Percentiles rank a stretch among this genome's conserved stretches.
Evolutionary conservation across 371 early-diverging fungal genomes (phyloP).

Genomic region (Mortierella sp.): DNA sequence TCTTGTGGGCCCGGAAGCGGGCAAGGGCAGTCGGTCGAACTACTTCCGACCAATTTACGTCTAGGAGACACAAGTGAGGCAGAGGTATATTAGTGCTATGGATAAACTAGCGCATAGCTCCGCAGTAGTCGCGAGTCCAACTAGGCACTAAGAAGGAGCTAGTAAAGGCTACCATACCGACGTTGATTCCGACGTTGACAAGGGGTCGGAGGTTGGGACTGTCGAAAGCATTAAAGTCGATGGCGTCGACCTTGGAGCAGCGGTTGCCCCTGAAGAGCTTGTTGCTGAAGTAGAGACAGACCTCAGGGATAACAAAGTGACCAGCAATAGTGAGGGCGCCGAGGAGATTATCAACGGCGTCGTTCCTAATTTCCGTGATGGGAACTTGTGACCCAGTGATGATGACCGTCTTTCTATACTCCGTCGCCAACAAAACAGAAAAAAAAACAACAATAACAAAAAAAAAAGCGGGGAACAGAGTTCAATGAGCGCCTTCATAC

Average conservation of each 20-base stretch:
- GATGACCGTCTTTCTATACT: conserved; percentile 91
- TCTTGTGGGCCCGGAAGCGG: conserved; percentile 84
- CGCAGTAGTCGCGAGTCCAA: not conserved
- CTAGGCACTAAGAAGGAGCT: not conserved
- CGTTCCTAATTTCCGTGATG: conserved; percentile 95
- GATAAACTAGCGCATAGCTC: not conserved
- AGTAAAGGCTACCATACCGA: conserved; percentile 63
- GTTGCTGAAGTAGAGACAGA: conserved; percentile 92
- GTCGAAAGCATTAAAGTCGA: conserved; percentile 96
- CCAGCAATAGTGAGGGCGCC: conserved; percentile 93
- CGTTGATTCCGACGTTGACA: conserved; percentile 93
- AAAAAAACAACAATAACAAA: not conserved
- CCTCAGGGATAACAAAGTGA: conserved; percentile 98
- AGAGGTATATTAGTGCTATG: not conserved
- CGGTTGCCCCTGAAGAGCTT: conserved; percentile 96
- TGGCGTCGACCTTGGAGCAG: conserved; percentile 91
- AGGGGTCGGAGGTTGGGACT: conserved; percentile 93
- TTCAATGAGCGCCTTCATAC: not conserved
- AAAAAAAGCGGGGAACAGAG: conserved; percentile 4
- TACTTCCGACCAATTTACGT: conserved; percentile 92
- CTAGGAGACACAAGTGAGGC: conserved; percentile 53
- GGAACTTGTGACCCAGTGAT: conserved; percentile 97
- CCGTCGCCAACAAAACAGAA: not conserved
- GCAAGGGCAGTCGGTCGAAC: conserved; percentile 87
- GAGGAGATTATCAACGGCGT: conserved; percentile 95